Evolutionary conservation across 2,329 filamentous ascomycete species (phyloP).

Genomic region (Penicillium griseofulvum): DNA sequence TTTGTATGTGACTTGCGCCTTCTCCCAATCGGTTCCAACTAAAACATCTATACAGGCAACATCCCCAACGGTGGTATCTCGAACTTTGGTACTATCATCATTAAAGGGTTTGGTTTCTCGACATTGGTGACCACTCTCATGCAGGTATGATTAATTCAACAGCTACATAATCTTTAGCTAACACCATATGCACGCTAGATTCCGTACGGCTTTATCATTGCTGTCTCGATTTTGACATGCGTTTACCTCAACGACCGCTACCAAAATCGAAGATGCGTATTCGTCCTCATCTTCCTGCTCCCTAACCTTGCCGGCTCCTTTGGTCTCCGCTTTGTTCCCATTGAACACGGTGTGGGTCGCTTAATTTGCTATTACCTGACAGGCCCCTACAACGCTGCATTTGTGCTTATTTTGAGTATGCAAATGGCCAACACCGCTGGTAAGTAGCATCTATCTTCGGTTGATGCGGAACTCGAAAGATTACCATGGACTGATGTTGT

Average conservation of each 20-base stretch:
- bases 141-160: slow-evolving; percentile 33
- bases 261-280: slow-evolving; percentile 50
- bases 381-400: slow-evolving; percentile 55
- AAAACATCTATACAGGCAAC: slow-evolving; percentile 35
- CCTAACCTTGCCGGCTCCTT: slow-evolving; percentile 60
- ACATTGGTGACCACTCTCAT: slow-evolving; percentile 55
- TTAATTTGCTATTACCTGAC: slow-evolving; percentile 60
- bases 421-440: slow-evolving; percentile 46
- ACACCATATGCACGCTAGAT: slow-evolving; percentile 31
- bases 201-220: slow-evolving; percentile 51
- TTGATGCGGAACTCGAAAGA: background rate
- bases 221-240: slow-evolving; percentile 50
- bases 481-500: too few species aligned
- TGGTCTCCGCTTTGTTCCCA: slow-evolving; percentile 55
- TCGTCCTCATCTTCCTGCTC: slow-evolving; percentile 57
- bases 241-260: slow-evolving; percentile 51
- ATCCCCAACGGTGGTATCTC: slow-evolving; percentile 57
- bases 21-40: background rate
- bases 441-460: slow-evolving; percentile 7
- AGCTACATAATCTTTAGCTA: too few species aligned
- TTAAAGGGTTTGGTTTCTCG: slow-evolving; percentile 57
- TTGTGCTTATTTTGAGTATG: slow-evolving; percentile 51
- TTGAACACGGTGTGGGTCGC: slow-evolving; percentile 51
- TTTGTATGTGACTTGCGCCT: slow-evolving; percentile 30
- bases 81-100: slow-evolving; percentile 60